These are phyloP conservation scores for Quercus alba DNA, from an alignment of 306 rosid species.

Conservation along the genomic window DNA sequence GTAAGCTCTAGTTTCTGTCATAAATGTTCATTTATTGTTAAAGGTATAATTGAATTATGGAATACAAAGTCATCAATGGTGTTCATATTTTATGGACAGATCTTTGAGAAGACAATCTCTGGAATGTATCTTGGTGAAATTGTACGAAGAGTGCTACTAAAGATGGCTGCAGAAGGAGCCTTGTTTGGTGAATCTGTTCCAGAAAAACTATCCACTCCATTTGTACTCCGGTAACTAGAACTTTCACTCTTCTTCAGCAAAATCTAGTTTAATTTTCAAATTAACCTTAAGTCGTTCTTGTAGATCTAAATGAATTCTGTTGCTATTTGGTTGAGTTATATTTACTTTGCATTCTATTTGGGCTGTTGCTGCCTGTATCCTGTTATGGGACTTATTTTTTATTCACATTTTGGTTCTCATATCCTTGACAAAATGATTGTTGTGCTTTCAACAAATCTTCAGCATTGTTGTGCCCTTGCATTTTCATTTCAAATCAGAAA, in stretches of 20 bases:
- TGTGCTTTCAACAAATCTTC: not conserved
- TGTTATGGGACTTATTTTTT: not conserved
- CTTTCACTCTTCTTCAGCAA: not conserved
- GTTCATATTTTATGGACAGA: slow-evolving; percentile 35
- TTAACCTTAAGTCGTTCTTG: not conserved
- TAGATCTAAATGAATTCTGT: not conserved
- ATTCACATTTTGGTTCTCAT: not conserved
- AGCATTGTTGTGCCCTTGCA: not conserved
- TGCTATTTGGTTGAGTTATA: slow-evolving; percentile 2
- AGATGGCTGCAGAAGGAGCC: slow-evolving; percentile 56
- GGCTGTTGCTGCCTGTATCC: not conserved
- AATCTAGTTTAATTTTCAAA: not conserved
- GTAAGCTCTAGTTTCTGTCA: slow-evolving; percentile 31
- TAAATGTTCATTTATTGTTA: not conserved
- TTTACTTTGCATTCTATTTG: not conserved
- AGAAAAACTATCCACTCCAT: slow-evolving; percentile 59
- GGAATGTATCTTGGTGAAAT: slow-evolving; percentile 98
- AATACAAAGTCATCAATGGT: not conserved
- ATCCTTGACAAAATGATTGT: not conserved
- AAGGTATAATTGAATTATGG: not conserved
- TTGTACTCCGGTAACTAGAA: slow-evolving; percentile 49
- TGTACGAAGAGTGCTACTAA: slow-evolving; percentile 63
- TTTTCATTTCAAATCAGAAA: not conserved
- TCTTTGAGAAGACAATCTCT: slow-evolving; percentile 87
- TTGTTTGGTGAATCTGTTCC: slow-evolving; percentile 64